These are phyloP conservation scores for Pseudocercospora eumusae DNA, from an alignment of 2,329 filamentous ascomycete species.

Conservation along the genomic window DNA sequence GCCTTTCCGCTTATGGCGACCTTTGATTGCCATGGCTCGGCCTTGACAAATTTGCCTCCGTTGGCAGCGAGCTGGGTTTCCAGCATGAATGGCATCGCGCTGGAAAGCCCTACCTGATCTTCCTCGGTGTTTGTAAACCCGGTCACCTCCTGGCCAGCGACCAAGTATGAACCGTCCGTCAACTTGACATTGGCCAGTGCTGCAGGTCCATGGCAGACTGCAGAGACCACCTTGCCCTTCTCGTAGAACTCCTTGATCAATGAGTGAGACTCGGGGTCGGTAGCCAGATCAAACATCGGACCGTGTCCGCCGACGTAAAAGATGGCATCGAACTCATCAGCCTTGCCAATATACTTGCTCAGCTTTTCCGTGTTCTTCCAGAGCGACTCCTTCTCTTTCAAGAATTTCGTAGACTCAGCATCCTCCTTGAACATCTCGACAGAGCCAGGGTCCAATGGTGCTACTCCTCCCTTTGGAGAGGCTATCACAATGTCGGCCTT, in stretches of 20 bases:
- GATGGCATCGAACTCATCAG: conserved; percentile 64
- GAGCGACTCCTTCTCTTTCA: conserved; percentile 57
- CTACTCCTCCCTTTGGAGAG: conserved; percentile 43
- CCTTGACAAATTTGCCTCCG: conserved; percentile 60
- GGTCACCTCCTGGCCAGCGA: conserved; percentile 60
- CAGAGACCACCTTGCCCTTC: conserved; percentile 62
- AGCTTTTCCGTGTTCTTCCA: conserved; percentile 67
- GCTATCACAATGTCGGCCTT: conserved; percentile 45
- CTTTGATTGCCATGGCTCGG: conserved; percentile 52
- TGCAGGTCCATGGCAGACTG: conserved; percentile 70
- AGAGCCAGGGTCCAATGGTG: conserved; percentile 42
- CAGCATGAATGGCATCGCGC: conserved; percentile 61
- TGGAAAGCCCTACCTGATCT: conserved; percentile 42
- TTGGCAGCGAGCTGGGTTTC: conserved; percentile 57
- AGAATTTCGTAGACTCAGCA: conserved; percentile 39
- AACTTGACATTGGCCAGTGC: conserved; percentile 61
- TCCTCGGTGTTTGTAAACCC: conserved; percentile 63
- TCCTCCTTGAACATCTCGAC: conserved; percentile 36
- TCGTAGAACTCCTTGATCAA: conserved; percentile 64
- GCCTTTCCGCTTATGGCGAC: conserved; percentile 44
- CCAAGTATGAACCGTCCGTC: conserved; percentile 54
- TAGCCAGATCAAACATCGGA: conserved; percentile 67
- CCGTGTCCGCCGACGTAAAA: conserved; percentile 63
- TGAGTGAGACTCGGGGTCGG: conserved; percentile 58
- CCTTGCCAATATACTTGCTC: conserved; percentile 57